Base-by-base conservation (phyloP, 352 stramenopile species). In the Phytopythium chamaehyphon region DNA sequence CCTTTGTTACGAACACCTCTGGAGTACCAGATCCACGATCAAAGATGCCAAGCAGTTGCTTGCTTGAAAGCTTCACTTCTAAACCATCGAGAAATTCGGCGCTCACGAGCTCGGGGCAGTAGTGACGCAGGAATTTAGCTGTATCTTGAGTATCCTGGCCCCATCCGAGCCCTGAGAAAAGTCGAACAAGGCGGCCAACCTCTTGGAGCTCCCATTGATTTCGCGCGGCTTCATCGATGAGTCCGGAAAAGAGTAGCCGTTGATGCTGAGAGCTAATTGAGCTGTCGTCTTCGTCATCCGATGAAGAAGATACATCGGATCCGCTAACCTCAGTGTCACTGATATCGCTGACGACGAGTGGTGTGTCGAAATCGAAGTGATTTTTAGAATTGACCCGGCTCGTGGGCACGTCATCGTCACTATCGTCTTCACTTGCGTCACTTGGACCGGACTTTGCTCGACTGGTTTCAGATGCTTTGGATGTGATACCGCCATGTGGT, bases 1-100 rank as follows among this genome's bases (percentile, higher is more conserved):
- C 54, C 57, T 95, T 95, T 66, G 82, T 87, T 50, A 88, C 76
- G 12, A 93, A 51, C 14, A 91, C 79, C 11, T 40, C 47, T 0
- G 66, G 51, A 1, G 65, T 82, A 7, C 80, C 75, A 0, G 84
- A 95, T 2, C 84, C 82, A 11, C 59, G 55, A 16, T 85, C 74
- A 59, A 95, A 86, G 14, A 93, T 73, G 53, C 59, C 52, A n/a
- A 95, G 47, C 39, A 95, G 60, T 22, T 93, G 72, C 22, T 70
- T 57, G 4, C 71, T 56, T 2, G 62, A 64, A 36, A 94, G 50
- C 6, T 69, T 66, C 7, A 90, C 65, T 57, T 68, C 68, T 23
- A 94, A 64, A 5, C 84, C 84, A 64, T 94, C 84, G 5, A 94
- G 54, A 40, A 94, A 94, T n/a, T 94, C 84, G 11, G 89, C 78